Percentiles rank a stretch among this genome's conserved stretches.
These are phyloP conservation scores for Tylopilus felleus DNA, from an alignment of 768 basidiomycete genomes.

Conservation along the genomic window DNA sequence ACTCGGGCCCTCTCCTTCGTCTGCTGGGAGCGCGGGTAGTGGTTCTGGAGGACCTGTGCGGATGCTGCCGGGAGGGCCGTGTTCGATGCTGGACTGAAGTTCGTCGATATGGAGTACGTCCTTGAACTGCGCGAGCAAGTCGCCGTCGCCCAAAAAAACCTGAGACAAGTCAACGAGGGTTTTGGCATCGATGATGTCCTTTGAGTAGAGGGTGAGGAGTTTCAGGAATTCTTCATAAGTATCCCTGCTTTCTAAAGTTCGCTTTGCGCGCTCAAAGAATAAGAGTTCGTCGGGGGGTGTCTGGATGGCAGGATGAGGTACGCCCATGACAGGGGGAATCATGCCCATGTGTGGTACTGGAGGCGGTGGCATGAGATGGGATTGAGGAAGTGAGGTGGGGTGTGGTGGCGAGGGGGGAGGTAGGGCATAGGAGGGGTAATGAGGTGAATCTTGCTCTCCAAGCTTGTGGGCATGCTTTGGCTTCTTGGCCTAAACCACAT, in stretches of 20 bases:
- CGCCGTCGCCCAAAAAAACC: conserved; percentile 77
- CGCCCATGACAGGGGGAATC: conserved; percentile 21
- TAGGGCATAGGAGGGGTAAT: conserved; percentile 44
- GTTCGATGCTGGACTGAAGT: conserved; percentile 52
- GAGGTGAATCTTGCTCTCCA: conserved; percentile 52
- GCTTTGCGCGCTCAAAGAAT: conserved; percentile 94
- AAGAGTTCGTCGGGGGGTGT: conserved; percentile 69
- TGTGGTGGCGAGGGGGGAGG: conserved; percentile 35
- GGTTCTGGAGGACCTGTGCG: conserved; percentile 74
- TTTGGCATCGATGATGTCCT: conserved; percentile 85
- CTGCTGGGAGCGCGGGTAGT: conserved; percentile 72
- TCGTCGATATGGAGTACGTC: conserved; percentile 81
- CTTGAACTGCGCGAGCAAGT: conserved; percentile 81
- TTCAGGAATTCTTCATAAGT: conserved; percentile 94
- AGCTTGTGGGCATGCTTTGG: conserved; percentile 59
- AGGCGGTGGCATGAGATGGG: conserved; percentile 30
- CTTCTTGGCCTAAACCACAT: conserved; percentile 49
- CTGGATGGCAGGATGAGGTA: conserved; percentile 32
- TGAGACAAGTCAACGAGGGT: conserved; percentile 79
- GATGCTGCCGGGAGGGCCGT: conserved; percentile 76
- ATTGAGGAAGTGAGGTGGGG: conserved; percentile 15
- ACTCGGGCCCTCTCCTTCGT: conserved; percentile 88
- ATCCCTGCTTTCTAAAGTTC: conserved; percentile 67
- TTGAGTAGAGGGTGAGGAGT: conserved; percentile 84
- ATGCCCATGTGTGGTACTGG: conserved; percentile 27